phyloP scores from a whole-genome alignment of 257 asterid species.

The Solanum pennellii region DNA sequence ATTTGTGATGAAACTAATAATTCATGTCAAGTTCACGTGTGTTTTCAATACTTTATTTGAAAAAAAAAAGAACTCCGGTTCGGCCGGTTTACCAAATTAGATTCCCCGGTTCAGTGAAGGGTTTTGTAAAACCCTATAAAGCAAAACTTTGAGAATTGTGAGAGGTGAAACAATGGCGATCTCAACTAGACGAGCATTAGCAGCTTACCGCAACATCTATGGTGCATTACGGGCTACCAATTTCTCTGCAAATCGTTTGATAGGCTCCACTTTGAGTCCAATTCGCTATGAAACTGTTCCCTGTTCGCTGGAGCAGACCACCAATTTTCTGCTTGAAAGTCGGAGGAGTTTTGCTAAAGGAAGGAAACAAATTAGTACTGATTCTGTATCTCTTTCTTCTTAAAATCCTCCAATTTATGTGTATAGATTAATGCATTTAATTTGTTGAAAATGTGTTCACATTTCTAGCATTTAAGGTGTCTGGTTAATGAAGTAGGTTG shows the following conservation, averaged over 20 bases:
- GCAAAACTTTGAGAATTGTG: neutral
- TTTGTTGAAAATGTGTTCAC: neutral
- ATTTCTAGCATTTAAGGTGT: neutral
- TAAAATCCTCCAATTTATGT: neutral
- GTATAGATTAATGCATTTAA: neutral
- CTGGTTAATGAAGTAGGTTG: neutral
- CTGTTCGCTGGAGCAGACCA: neutral
- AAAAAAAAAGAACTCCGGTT: neutral
- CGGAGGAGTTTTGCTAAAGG: constrained; percentile 71
- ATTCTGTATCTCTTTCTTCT: neutral
- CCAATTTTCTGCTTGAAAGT: constrained; percentile 9
- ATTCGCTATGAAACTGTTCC: constrained; percentile 9
- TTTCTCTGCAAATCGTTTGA: constrained; percentile 13
- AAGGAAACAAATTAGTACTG: constrained; percentile 43
- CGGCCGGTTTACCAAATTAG: neutral
- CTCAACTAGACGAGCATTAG: constrained; percentile 44
- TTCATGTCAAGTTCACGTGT: no score
- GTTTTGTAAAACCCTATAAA: constrained; percentile 11
- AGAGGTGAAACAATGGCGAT: constrained; percentile 33
- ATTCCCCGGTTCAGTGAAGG: neutral
- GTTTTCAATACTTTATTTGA: no score
- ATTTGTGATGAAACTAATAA: no score
- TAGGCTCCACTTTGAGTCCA: constrained; percentile 14
- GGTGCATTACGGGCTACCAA: constrained; percentile 30
- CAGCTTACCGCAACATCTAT: constrained; percentile 19